These are phyloP conservation scores for Rossbeevera mucosa DNA, from an alignment of 768 basidiomycete genomes.

Conservation along the genomic window DNA sequence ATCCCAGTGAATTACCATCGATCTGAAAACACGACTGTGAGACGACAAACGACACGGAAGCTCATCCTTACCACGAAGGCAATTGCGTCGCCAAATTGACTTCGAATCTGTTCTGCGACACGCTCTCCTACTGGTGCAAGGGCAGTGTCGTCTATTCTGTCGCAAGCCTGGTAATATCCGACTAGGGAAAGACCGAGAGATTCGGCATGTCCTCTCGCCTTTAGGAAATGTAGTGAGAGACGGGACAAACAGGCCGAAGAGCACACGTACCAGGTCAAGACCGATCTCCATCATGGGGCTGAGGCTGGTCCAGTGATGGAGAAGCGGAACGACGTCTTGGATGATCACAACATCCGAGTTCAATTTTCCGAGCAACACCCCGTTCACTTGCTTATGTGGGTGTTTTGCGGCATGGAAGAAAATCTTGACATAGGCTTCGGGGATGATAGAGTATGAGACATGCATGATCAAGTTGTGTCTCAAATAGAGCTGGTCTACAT, in stretches of 20 bases:
- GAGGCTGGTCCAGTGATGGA: conserved; percentile 82
- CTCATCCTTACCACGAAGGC: conserved; percentile 59
- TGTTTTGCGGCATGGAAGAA: conserved; percentile 79
- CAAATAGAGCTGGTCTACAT: no score
- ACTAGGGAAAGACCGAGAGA: conserved; percentile 52
- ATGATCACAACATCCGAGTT: conserved; percentile 40
- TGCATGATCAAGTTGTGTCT: conserved; percentile 20
- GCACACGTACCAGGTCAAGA: conserved; percentile 58
- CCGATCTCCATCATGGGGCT: conserved; percentile 87
- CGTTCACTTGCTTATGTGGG: conserved; percentile 70
- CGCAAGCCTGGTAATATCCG: conserved; percentile 74
- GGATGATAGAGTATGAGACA: conserved; percentile 47
- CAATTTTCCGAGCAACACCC: conserved; percentile 64
- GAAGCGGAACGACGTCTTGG: conserved; percentile 66
- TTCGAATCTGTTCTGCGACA: conserved; percentile 52
- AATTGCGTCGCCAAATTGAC: conserved; percentile 53
- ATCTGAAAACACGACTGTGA: conserved; percentile 37
- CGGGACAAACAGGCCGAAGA: background rate
- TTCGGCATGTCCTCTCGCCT: conserved; percentile 61
- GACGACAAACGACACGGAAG: background rate
- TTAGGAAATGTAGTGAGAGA: conserved; percentile 3
- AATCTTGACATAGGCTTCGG: conserved; percentile 66
- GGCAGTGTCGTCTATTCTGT: conserved; percentile 54
- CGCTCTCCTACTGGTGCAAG: conserved; percentile 65
- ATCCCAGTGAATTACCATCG: conserved; percentile 55